Base-by-base conservation (phyloP, 202 grass and related monocot species). In the Cymbopogon flexuosus region DNA sequence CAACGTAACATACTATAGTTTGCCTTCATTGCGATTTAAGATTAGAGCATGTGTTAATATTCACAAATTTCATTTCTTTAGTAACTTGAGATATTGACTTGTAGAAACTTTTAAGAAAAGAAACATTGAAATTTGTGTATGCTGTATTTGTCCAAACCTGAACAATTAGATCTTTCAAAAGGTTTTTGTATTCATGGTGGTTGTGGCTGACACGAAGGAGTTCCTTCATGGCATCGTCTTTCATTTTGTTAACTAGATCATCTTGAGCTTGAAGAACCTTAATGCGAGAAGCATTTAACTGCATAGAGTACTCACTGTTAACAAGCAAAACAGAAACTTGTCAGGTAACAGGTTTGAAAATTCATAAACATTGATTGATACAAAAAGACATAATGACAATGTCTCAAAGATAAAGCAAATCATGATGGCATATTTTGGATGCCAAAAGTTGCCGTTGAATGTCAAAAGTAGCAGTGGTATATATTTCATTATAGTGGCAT, bases 231-330 rank as follows among this genome's bases (percentile, higher is more conserved):
- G 92, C 96, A 89, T 78, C 90, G 16, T 93, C 96, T 85, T 91
- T 99, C 96, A 99, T 99, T 66, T 88, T 85, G 72, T 87, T 96
- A 72, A 99, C 96, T 81, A 99, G 80, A 84, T 96, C 92, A 88
- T 99, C 96, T 72, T 99, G 96, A 43, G 96, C 96, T 89, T 99
- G 96, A 77, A 99, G 90, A 58, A 96, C 96, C 84, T 96, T 99
- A 71, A 99, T 93, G 67, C 96, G 90, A 57, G 96, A 99, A 49
- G 96, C 90, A 87, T 99, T 99, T 85, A 93, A 33, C 86, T 96
- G 92, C 90, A 93, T 99, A 45, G 96, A 99, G 79, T 99, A 99
- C 63, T 99, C 96, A 77, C 96, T 99, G 80, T 76, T 56, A 84
- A 83, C 62, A 16, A 71, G 64, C 34, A 72, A 75, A 75, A 77